Percentiles rank a stretch among this genome's conserved stretches.
Conservation (phyloP, 1,139 yeast genomes). For the Arxiozyma bovina region DNA sequence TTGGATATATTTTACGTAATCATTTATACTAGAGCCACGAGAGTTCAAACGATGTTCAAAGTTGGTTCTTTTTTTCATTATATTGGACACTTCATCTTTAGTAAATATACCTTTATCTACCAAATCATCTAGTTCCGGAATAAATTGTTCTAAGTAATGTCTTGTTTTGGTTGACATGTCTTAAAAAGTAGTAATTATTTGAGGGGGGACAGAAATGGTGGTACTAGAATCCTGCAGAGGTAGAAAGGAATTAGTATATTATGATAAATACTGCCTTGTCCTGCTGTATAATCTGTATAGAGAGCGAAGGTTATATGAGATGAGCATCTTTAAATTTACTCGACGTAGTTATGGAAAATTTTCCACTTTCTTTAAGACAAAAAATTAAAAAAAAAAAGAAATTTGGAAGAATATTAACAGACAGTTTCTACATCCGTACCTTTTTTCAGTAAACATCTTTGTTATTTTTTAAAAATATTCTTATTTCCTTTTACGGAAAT, state of each 20-base stretch:
- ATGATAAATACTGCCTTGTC: neutral
- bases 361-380: neutral
- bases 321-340: neutral
- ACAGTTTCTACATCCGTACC: neutral
- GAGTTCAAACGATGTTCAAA: slow-evolving; percentile 87
- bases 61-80: slow-evolving; percentile 90
- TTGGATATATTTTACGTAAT: slow-evolving; percentile 69
- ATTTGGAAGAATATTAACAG: neutral
- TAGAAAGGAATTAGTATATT: neutral
- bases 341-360: neutral
- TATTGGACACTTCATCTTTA: slow-evolving; percentile 68
- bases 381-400: too few species aligned
- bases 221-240: neutral
- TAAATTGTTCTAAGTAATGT: slow-evolving; percentile 71
- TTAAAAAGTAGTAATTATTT: too few species aligned
- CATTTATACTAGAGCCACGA: slow-evolving; percentile 71
- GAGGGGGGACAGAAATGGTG: neutral
- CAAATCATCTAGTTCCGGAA: slow-evolving; percentile 88
- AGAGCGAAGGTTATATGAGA: neutral
- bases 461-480: too few species aligned
- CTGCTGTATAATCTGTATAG: neutral
- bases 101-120: slow-evolving; percentile 72
- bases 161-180: slow-evolving; percentile 67
- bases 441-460: neutral
- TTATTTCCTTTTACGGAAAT: neutral